A percentile compares a stretch with the other conserved stretches of the same genome.
Conservation (phyloP, 2,329 filamentous ascomycete species). For the Clarireedia paspali region DNA sequence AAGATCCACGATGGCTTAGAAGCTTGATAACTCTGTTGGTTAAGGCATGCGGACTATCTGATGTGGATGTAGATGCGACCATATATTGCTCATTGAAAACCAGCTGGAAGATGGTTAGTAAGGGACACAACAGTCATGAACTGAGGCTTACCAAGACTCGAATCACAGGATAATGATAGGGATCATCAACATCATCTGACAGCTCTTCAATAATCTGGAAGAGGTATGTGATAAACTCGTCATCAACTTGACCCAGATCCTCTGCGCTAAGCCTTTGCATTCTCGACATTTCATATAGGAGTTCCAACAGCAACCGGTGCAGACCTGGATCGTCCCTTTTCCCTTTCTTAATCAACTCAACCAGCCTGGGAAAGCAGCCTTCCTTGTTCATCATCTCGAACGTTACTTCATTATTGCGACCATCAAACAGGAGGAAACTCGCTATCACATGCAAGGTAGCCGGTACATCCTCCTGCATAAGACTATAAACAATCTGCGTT, state of each 20-base stretch:
- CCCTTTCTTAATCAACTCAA: slow-evolving; percentile 67
- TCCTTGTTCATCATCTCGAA: slow-evolving; percentile 86
- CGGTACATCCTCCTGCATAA: slow-evolving; percentile 82
- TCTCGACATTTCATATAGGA: slow-evolving; percentile 94
- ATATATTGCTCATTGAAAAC: slow-evolving; percentile 98
- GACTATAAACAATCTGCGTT: slow-evolving; percentile 83
- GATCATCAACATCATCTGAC: slow-evolving; percentile 80
- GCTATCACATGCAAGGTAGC: slow-evolving; percentile 74
- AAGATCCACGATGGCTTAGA: slow-evolving; percentile 69
- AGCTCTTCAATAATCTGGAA: slow-evolving; percentile 83
- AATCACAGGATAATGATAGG: slow-evolving; percentile 93
- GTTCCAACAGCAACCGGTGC: slow-evolving; percentile 74
- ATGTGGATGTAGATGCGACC: slow-evolving; percentile 52
- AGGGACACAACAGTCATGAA: not conserved
- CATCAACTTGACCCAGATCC: slow-evolving; percentile 69
- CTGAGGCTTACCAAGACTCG: slow-evolving; percentile 66
- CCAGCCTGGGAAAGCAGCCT: slow-evolving; percentile 71
- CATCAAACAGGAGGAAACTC: slow-evolving; percentile 81
- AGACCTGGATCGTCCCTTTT: slow-evolving; percentile 60
- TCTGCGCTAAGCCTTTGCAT: slow-evolving; percentile 73
- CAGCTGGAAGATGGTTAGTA: slow-evolving; percentile 47
- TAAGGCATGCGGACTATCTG: slow-evolving; percentile 40
- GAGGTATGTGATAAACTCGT: slow-evolving; percentile 75
- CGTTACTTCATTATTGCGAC: slow-evolving; percentile 65
- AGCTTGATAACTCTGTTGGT: slow-evolving; percentile 94